Evolutionary conservation across 495 filamentous ascomycete genomes (phyloP), one percentile per base, ranked within the genome.

Genomic region (Lichenothelia convexa): DNA sequence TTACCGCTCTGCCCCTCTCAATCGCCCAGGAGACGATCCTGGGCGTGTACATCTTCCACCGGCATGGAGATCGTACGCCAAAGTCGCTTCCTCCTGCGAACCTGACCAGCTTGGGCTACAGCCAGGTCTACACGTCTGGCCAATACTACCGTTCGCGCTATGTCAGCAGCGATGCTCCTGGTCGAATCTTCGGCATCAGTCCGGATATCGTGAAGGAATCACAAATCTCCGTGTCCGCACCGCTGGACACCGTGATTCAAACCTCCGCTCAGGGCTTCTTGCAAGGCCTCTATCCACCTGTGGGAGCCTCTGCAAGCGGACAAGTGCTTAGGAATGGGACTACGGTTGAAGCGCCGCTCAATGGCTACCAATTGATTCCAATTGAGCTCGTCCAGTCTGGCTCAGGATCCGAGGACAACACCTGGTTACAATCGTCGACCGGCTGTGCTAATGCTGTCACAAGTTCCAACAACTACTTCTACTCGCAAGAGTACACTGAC

Each of bases 401-500:
- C 11, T 49, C 56, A 9, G 57, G 60, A 18, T 71, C 64, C 34
- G 71, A 75, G 50, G 56, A 70, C 43, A 54, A 51, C 5, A 57
- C 56, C 33, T 78, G 73, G 73, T 50, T 78, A 18, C 69, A 78
- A 41, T 62, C 62, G 20, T 43, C 64, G 12, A 62, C 61, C 38
- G 62, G 64, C 23, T 83, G 79, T 59, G 56, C 56, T 21, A 72
- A 71, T 43, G 74, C 77, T 18, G 57, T 62, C 5, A 50, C 68
- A 38, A 80, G 74, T 60, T 80, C 75, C 34, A 73, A 83, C 55
- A 65, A 68, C 50, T 86, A 80, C 51, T 80, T 78, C 55, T 46
- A 36, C n/a, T 74, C 74, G 5, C 36, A 55, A 11, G 60, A 74
- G 20, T 83, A 83, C 54, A 50, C 55, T 18, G 45, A 45, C 7